Evolutionary conservation across 192 early-diverging fungal species (phyloP).

Genomic region (Endogone sp.): DNA sequence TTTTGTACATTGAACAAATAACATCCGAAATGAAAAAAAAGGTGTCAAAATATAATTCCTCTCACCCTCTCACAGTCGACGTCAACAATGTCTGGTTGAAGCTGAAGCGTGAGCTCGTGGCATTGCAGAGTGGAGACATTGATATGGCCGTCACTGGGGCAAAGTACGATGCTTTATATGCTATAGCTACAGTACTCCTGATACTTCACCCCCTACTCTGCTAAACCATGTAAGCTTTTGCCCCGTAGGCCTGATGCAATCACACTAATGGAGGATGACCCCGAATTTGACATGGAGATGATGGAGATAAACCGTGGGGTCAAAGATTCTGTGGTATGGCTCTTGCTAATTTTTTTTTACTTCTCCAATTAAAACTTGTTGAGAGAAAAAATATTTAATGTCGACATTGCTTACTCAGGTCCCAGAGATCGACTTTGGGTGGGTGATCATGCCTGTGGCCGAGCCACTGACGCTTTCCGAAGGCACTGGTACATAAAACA

Average conservation of each 20-base stretch:
- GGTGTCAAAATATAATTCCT: too few relatives aligned
- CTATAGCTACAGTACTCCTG: not conserved
- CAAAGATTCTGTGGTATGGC: not conserved
- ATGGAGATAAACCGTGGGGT: not conserved
- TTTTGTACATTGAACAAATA: not conserved
- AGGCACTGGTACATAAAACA: not conserved
- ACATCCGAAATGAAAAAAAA: too few relatives aligned
- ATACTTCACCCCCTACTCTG: not conserved
- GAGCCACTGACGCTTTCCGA: not conserved
- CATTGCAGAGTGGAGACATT: conserved; percentile 18
- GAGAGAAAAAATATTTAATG: not conserved
- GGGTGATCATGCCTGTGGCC: not conserved
- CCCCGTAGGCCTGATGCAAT: conserved; percentile 1
- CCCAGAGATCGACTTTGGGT: not conserved
- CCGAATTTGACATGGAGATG: not conserved
- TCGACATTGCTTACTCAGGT: not conserved
- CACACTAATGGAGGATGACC: not conserved
- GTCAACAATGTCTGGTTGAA: conserved; percentile 35
- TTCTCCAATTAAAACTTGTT: not conserved
- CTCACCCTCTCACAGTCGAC: conserved; percentile 24
- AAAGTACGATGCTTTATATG: conserved; percentile 18
- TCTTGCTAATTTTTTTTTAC: not conserved
- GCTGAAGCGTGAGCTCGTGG: conserved; percentile 22
- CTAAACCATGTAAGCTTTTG: not conserved
- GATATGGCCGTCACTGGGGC: conserved; percentile 26